phyloP scores from a whole-genome alignment of 1,284 basidiomycete species.

The Meira miltonrushii region DNA sequence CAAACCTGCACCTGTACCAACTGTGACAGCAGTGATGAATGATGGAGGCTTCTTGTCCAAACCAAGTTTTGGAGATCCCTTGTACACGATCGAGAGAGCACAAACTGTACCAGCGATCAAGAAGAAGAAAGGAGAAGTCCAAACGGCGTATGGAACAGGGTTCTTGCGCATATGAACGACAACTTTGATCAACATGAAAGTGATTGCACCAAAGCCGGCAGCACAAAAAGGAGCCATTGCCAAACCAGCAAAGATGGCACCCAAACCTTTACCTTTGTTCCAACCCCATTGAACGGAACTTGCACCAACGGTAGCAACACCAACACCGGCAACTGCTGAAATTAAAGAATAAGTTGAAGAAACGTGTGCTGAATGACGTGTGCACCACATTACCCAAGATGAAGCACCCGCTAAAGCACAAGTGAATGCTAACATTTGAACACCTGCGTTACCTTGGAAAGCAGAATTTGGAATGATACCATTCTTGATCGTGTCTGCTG shows the following conservation, averaged over 20 bases:
- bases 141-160: constrained; percentile 51
- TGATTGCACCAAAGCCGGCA: constrained; percentile 55
- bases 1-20: constrained; percentile 54
- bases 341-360: constrained; percentile 56
- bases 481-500: constrained; percentile 56
- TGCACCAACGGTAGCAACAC: constrained; percentile 55
- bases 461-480: constrained; percentile 51
- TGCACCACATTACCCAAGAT: constrained; percentile 55
- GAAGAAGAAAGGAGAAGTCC: constrained; percentile 55
- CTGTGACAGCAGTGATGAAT: constrained; percentile 54
- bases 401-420: constrained; percentile 43
- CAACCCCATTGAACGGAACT: constrained; percentile 57
- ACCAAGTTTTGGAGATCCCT: constrained; percentile 56
- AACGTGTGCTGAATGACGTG: constrained; percentile 54
- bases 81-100: constrained; percentile 46
- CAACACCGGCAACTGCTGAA: constrained; percentile 56
- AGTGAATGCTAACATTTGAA: constrained; percentile 56
- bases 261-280: constrained; percentile 56
- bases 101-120: constrained; percentile 44
- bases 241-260: constrained; percentile 54
- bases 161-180: constrained; percentile 53
- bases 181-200: constrained; percentile 56
- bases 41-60: constrained; percentile 53
- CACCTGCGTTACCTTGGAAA: constrained; percentile 55
- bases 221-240: constrained; percentile 53